Base-by-base conservation (phyloP, 2,329 filamentous ascomycete species). In the Huntiella moniliformis region DNA sequence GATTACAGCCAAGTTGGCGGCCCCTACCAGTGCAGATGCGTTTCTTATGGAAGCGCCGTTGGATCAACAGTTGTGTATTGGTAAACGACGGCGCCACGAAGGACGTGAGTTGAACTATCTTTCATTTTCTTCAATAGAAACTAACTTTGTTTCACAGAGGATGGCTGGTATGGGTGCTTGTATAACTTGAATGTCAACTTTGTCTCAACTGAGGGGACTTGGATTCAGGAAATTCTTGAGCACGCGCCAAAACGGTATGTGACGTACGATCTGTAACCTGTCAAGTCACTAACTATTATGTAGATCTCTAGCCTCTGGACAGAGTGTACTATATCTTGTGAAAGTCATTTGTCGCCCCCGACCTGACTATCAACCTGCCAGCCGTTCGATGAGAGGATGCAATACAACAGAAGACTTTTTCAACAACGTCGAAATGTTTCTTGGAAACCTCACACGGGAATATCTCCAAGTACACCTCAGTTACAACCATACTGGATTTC, bases 401-500 rank as follows among this genome's bases (percentile, higher is more conserved):
- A 41, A 46, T 22, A 47, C 48, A 2, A 67, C 73, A 0, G 71
- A 77, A 10, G 63, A 70, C 36, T 59, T 78, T 31, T 73, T 79
- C 12, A 65, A 71, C 17, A 71, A 77, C 47, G 61, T 79, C 8
- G 71, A 78, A 53, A 59, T 62, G 28, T 66, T 75, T 46, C 65
- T 79, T 2, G 71, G 73, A 28, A 61, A 64, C 44, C 60, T 61
- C 3, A 56, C 56, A 15, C 63, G 62, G 12, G 62, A 67, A 32
- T 77, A 73, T 51, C 57, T 77, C 42, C 63, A 63, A 3, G 60
- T 77, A 12, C 61, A 61, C 15, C 52, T 78, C 5, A 66, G 60
- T 5, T 79, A 77, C 53, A 61, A 62, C 2, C 72, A 78, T 53
- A 72, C 74, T 0, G 68, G 64, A 0, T 76, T 77, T 54, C 63